Evolutionary conservation across 2,329 filamentous ascomycete genomes (phyloP).

Genomic region (Elsinoe perseae): DNA sequence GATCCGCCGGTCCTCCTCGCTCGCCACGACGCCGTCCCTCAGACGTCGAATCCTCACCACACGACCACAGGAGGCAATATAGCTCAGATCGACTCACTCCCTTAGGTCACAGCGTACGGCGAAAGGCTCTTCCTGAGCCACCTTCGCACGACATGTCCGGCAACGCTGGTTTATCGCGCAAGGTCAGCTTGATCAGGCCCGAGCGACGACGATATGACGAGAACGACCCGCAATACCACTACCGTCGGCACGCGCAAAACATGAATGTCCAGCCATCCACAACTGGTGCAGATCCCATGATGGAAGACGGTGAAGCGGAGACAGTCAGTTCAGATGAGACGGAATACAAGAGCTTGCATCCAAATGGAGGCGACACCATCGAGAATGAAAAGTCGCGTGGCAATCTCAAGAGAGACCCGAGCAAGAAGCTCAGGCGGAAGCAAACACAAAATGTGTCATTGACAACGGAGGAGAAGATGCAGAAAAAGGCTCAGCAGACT

Average conservation of each 20-base stretch:
- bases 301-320: slow-evolving; percentile 52
- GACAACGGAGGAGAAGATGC: slow-evolving; percentile 49
- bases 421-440: slow-evolving; percentile 47
- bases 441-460: slow-evolving; percentile 53
- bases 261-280: slow-evolving; percentile 87
- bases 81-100: slow-evolving; percentile 16
- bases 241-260: slow-evolving; percentile 86
- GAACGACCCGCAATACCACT: slow-evolving; percentile 91
- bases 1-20: slow-evolving; percentile 6
- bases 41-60: slow-evolving; percentile 60
- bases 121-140: slow-evolving; percentile 9
- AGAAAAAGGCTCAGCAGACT: slow-evolving; percentile 52
- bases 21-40: slow-evolving; percentile 57
- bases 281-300: slow-evolving; percentile 82
- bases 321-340: slow-evolving; percentile 58
- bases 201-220: slow-evolving; percentile 78
- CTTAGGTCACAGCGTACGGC: neutral
- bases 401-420: slow-evolving; percentile 18
- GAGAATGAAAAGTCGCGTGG: slow-evolving; percentile 33
- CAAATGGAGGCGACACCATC: slow-evolving; percentile 27
- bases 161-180: slow-evolving; percentile 53
- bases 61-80: slow-evolving; percentile 26
- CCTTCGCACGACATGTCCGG: slow-evolving; percentile 20
- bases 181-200: slow-evolving; percentile 80
- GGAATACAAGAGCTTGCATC: slow-evolving; percentile 42